phyloP scores from a whole-genome alignment of 768 basidiomycete genomes.

The Cystobasidium onofrii region DNA sequence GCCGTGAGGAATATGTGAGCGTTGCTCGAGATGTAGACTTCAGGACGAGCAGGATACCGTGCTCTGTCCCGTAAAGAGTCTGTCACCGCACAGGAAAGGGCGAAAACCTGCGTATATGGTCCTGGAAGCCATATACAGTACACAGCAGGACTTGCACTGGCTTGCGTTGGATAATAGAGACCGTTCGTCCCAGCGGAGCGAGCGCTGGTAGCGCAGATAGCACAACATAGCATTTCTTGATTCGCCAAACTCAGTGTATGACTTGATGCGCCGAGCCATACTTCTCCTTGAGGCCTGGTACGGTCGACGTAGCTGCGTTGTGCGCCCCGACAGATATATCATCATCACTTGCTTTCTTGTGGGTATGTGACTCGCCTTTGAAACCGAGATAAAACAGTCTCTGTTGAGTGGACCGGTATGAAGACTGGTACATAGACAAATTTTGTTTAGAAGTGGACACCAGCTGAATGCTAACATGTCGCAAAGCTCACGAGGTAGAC shows the following conservation, averaged over 20 bases:
- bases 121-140: too few relatives aligned
- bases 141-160: too few relatives aligned
- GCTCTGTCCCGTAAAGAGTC: too few relatives aligned
- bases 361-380: constrained; percentile 36
- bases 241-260: neutral
- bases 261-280: constrained; percentile 11
- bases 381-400: constrained; percentile 40
- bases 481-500: constrained; percentile 36
- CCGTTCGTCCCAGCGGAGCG: too few relatives aligned
- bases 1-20: too few relatives aligned
- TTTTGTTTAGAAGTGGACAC: neutral
- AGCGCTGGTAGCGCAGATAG: too few relatives aligned
- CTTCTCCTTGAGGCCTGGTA: constrained; percentile 26
- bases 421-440: constrained; percentile 17
- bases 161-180: too few relatives aligned
- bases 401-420: neutral
- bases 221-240: neutral
- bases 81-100: too few relatives aligned
- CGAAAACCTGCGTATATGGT: too few relatives aligned
- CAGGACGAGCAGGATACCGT: too few relatives aligned
- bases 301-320: constrained; percentile 10
- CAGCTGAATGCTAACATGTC: neutral
- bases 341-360: constrained; percentile 38
- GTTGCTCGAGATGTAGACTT: too few relatives aligned
- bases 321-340: constrained; percentile 26